Percentiles rank a stretch among this genome's conserved stretches.
phyloP scores from a whole-genome alignment of 345 rosid genomes.

The Acer negundo region DNA sequence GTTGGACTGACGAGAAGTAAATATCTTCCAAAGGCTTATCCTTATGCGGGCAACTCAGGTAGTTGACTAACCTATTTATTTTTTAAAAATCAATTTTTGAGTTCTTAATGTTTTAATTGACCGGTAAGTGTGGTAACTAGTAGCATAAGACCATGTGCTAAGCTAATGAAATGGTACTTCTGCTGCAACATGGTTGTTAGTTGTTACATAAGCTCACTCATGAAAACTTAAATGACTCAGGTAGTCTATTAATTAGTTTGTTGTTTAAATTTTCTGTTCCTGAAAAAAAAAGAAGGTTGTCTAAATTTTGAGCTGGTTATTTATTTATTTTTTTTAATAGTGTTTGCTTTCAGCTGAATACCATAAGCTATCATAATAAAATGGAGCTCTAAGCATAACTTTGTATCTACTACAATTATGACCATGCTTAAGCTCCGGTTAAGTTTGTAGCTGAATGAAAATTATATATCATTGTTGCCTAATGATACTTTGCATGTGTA shows the following conservation, averaged over 20 bases:
- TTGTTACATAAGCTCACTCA: background rate
- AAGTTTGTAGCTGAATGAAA: background rate
- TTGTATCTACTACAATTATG: background rate
- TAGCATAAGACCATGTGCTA: background rate
- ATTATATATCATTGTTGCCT: background rate
- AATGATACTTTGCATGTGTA: background rate
- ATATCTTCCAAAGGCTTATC: constrained; percentile 35
- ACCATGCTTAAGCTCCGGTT: background rate
- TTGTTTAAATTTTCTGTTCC: background rate
- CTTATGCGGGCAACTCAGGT: constrained; percentile 51
- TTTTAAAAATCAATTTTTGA: background rate
- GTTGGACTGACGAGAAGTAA: constrained; percentile 36
- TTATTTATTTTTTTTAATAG: background rate
- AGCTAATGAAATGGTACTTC: background rate
- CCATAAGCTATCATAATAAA: background rate
- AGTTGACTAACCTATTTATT: constrained; percentile 6
- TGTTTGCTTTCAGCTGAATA: background rate
- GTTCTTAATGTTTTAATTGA: background rate
- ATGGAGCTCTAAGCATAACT: background rate
- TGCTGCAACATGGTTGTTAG: background rate
- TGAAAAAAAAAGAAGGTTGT: background rate
- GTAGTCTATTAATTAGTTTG: background rate
- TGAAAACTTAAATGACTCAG: background rate
- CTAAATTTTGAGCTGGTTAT: background rate
- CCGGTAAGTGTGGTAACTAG: background rate